Base-by-base conservation (phyloP, 2,329 filamentous ascomycete genomes). In the Pseudophaeomoniella oleicola region DNA sequence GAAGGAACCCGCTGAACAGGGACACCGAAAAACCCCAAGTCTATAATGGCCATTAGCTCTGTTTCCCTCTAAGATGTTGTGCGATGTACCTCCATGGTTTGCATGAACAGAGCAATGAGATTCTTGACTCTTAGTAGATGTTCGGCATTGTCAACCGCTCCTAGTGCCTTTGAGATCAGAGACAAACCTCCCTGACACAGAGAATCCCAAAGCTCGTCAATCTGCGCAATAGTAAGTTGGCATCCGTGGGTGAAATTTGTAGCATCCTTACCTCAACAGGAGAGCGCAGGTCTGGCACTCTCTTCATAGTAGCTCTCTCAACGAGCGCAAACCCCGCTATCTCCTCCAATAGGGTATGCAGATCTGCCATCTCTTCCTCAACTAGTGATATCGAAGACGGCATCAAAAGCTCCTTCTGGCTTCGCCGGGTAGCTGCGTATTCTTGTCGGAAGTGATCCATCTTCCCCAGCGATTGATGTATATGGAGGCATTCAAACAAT, bases 151-250 rank as follows among this genome's bases (percentile, higher is more conserved):
- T 76, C 77, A n/a, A 98, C 75, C 30, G 78, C 75, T 35, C 73
- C 71, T 3, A 98, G 64, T 0, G 84, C 80, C 46, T 79, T 83
- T 1, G 79, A 78, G 43, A 93, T 92, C 34, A 96, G 66, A 5
- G 70, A 72, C 46, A 96, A 85, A 1, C 84, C 80, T 32, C 80
- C 78, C 50, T 87, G 83, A 52, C 88, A 96, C 83, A 96, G 90
- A 0, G 87, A 94, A 50, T 96, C 88, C 90, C 90, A 98, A 2
- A 98, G 65, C 58, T 96, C 90, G 52, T 98, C 90, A n/a, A 94
- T 77, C 81, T 87, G 42, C 16, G 38, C 16, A n/a, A 14, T 19
- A 37, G 9, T 44, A 18, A 42, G 43, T 37, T 16, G 17, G 44
- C 30, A 17, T 6, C 12, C 10, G 30, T 14, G 12, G 6, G 13